Conservation (phyloP, 2,329 filamentous ascomycete species). For the Paracorniculantispora psalliotae region DNA sequence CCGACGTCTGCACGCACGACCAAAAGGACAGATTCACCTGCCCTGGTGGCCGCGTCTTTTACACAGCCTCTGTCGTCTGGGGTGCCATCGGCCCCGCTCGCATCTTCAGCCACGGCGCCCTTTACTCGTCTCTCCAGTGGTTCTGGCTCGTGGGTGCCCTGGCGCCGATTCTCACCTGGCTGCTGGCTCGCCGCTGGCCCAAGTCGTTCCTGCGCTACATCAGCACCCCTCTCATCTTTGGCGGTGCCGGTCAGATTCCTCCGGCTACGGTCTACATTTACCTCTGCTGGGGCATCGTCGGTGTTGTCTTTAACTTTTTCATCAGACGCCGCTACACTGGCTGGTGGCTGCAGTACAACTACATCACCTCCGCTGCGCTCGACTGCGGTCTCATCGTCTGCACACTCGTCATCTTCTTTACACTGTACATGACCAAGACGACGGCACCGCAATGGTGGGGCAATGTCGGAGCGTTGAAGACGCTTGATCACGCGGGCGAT, state of each 20-base stretch:
- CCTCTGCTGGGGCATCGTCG: slow-evolving; percentile 64
- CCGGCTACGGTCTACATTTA: slow-evolving; percentile 69
- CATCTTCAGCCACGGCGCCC: slow-evolving; percentile 59
- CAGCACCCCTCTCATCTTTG: slow-evolving; percentile 64
- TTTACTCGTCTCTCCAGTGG: slow-evolving; percentile 62
- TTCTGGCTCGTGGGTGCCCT: slow-evolving; percentile 66
- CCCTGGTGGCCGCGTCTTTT: slow-evolving; percentile 52
- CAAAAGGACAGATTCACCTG: slow-evolving; percentile 55
- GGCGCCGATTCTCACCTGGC: slow-evolving; percentile 59
- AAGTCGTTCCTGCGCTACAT: slow-evolving; percentile 60
- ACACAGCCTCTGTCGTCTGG: slow-evolving; percentile 68
- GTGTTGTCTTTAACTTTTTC: slow-evolving; percentile 63
- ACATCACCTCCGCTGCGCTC: slow-evolving; percentile 65
- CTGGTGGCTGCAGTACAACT: slow-evolving; percentile 78
- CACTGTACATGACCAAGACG: slow-evolving; percentile 55
- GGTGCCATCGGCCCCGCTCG: slow-evolving; percentile 66
- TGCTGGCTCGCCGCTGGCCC: slow-evolving; percentile 57
- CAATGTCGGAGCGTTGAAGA: slow-evolving; percentile 44
- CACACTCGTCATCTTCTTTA: slow-evolving; percentile 66
- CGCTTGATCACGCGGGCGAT: slow-evolving; percentile 39
- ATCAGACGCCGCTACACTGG: slow-evolving; percentile 60
- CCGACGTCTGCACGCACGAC: slow-evolving; percentile 51
- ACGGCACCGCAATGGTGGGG: slow-evolving; percentile 58
- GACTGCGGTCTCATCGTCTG: slow-evolving; percentile 63
- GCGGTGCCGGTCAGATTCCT: slow-evolving; percentile 57